Evolutionary conservation across 129 eudicot species (phyloP).

Genomic region (Logfia minima): DNA sequence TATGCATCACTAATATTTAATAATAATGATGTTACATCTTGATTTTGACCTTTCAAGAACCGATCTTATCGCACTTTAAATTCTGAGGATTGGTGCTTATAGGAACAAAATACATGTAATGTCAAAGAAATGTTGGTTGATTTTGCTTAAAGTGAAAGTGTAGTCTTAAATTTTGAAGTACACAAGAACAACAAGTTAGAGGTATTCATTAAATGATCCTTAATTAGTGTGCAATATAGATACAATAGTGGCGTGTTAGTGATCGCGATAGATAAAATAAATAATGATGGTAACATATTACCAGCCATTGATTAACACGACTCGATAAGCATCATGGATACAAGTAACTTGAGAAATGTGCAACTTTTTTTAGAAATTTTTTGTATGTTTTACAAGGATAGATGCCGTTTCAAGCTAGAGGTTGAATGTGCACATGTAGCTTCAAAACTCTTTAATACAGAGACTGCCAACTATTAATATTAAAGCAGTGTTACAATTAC

Average conservation of each 20-base stretch:
- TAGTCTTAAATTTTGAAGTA: conserved; percentile 30
- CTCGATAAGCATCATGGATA: neutral
- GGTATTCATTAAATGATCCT: conserved; percentile 31
- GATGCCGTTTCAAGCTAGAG: conserved; percentile 4
- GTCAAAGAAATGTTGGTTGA: conserved; percentile 33
- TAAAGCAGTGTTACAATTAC: conserved; percentile 19
- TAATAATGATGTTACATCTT: conserved; percentile 30
- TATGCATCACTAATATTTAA: conserved; percentile 20
- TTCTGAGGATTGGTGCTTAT: conserved; percentile 23
- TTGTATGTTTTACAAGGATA: neutral
- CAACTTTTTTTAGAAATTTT: conserved; percentile 3
- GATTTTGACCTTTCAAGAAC: conserved; percentile 33
- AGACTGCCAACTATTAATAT: conserved; percentile 29
- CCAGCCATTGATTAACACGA: conserved; percentile 4
- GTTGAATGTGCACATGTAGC: conserved; percentile 28
- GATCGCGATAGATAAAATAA: conserved; percentile 10
- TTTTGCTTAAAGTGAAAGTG: conserved; percentile 31
- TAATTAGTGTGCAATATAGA: conserved; percentile 31
- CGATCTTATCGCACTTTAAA: conserved; percentile 23
- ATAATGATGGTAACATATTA: conserved; percentile 30
- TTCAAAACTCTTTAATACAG: conserved; percentile 23
- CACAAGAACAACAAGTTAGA: conserved; percentile 33
- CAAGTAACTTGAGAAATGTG: conserved; percentile 14
- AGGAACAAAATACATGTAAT: conserved; percentile 27
- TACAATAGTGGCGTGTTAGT: conserved; percentile 13